Base-by-base conservation (phyloP, 2,329 filamentous ascomycete genomes). In the Penicillium sp. region DNA sequence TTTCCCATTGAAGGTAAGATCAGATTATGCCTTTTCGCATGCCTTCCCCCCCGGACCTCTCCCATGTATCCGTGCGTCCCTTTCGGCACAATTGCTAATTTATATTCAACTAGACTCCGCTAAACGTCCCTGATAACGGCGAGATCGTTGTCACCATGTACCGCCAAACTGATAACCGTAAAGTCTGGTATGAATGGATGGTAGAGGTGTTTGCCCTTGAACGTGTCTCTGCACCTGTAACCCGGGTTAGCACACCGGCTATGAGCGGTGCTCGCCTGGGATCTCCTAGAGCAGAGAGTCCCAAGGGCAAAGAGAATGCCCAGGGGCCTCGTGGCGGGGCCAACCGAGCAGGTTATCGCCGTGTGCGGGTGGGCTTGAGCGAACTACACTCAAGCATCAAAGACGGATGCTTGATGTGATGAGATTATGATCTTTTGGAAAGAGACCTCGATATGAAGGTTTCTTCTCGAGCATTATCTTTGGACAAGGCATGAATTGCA, bases 161-260 rank as follows among this genome's bases (percentile, higher is more conserved):
- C 89, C 85, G 94, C 49, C 90, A 95, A 75, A 97, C 94, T 0
- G 93, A 99, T 69, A 91, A 97, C 70, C 85, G 89, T 35, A 95
- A 90, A 73, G 94, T 99, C 7, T 99, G 94, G 95, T 99, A 99
- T 73, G 94, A 99, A 73, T 99, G 94, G 94, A 81, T 94, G 57
- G 87, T 97, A 2, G 94, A 97, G 73, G 90, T 89, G 11, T 97
- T 87, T 73, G 82, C 70, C 23, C 54, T 73, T 14, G 70, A 74
- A 57, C 64, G 58, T 20, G 61, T 47, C 27, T 43, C 58, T 11
- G 55, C 62, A 42, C n/a, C 61, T 20, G 33, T 53, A 6, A 37
- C 55, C 27, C 52, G 59, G 44, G 43, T 59, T 43, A 51, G 59
- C 25, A 62, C 61, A 12, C 69, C 69, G 11, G 55, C 67, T 27